Evolutionary conservation across 371 early-diverging fungal genomes (phyloP), one percentile per base, ranked within the genome.

Genomic region (Apophysomyces ossiformis): DNA sequence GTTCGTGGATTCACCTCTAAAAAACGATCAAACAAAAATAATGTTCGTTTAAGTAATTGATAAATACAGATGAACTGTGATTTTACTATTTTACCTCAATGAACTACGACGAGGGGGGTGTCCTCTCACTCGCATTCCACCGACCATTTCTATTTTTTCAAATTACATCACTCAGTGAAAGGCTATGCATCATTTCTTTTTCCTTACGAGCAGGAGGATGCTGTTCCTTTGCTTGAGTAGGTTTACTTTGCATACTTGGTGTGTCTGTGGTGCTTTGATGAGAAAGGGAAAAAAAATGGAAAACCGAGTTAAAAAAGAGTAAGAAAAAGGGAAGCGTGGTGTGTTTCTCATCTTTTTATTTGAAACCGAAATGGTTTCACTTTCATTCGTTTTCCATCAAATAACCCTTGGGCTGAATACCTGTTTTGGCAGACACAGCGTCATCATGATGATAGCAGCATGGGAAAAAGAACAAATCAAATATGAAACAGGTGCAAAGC

Each of bases 161-260:
- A 21, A 1, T 1, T 2, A 26, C 32, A 26, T 3, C 32, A 26
- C 32, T 26, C 32, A 26, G 18, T 18, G 21, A 1, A 21, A 47
- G 21, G 11, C 8, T 18, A 11, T 7, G 8, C n/a, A 18, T 21
- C 2, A 21, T 18, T 18, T 16, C 8, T 18, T 21, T 21, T 9
- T 21, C n/a, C 54, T 50, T 50, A 50, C 54, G 54, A 50, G 54
- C 54, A 7, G 54, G 54, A 18, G 21, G 54, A 50, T 50, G 54
- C 11, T 50, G 54, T 21, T 50, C 21, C 7, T 50, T 50, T 50
- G 54, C 18, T 50, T 50, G 9, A 21, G 54, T 26, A 45, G 8
- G 12, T 18, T n/a, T 45, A n/a, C 8, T 45, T 21, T 50, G 54
- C 21, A 5, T 21, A 18, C 1, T 41, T 41, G 41, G 41, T 5